A percentile compares a stretch with the other conserved stretches of the same genome.
Evolutionary conservation across 345 rosid species (phyloP).

Genomic region (Murraya koenigii): DNA sequence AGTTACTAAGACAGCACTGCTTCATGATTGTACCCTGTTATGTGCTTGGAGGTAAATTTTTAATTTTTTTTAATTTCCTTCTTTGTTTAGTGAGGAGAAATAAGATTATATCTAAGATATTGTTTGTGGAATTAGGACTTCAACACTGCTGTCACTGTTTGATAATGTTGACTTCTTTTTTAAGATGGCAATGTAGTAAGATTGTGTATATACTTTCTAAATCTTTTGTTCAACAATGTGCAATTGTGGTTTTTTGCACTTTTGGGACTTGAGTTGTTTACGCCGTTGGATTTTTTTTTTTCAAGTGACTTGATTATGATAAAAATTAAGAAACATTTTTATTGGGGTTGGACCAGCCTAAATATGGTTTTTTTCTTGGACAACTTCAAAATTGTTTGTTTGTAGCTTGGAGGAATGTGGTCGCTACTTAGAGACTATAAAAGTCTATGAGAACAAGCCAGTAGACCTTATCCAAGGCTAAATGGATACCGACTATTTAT

Average conservation of each 20-base stretch:
- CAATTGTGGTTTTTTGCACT: not conserved
- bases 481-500: constrained; percentile 84
- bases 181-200: not conserved
- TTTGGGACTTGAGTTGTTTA: not conserved
- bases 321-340: not conserved
- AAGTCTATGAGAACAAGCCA: constrained; percentile 90
- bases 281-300: not conserved
- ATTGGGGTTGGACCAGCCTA: not conserved
- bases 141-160: not conserved
- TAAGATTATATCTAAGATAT: not conserved
- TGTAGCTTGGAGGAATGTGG: constrained; percentile 90
- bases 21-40: constrained; percentile 86
- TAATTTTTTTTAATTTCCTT: not conserved
- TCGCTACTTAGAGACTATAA: constrained; percentile 91
- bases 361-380: not conserved
- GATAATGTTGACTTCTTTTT: not conserved
- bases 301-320: not conserved
- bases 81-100: not conserved
- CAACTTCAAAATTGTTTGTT: constrained; percentile 10
- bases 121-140: not conserved
- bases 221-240: not conserved
- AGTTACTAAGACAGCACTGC: constrained; percentile 74
- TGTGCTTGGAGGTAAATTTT: constrained; percentile 78
- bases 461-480: constrained; percentile 95
- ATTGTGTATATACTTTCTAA: not conserved